Base-by-base conservation (phyloP, 495 filamentous ascomycete species). In the Xylaria curta region DNA sequence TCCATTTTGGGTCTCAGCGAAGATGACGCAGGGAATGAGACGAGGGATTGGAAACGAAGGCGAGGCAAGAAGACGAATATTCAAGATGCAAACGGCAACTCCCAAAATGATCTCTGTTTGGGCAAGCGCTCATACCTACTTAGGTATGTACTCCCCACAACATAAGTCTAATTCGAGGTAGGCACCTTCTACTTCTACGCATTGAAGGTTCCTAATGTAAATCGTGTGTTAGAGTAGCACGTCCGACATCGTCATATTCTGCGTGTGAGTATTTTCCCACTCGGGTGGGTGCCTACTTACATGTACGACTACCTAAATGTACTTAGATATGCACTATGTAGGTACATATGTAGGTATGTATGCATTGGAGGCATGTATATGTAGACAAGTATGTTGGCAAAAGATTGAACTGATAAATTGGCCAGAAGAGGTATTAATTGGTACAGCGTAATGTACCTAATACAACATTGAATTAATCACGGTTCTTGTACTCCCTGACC, bases 1-100 rank as follows among this genome's bases (percentile, higher is more conserved):
- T 70, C 59, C 69, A 71, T 71, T 26, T 8, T 49, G 33, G 49
- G 21, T 26, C 10, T 13, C 58, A 17, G 21, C 51, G 21, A 59
- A 10, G n/a, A 38, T 13, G 31, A 19, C 2, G 58, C 21, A 19
- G 44, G 12, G 38, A 28, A 42, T 46, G 24, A 10, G 21, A 3
- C 4, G 60, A 63, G 28, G 28, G n/a, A 15, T 42, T 4, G 60
- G 21, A 40, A 10, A 33, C 21, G 60, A 13, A 42, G 60, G 38
- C 24, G 19, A 38, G 2, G n/a, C 10, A 8, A 42, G 53, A 31
- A 56, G 53, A 56, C 5, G 26, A 36, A 40, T 31, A 10, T 60
- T 38, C 31, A 38, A n/a, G 7, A 17, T 56, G 24, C 21, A 56
- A 31, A 54, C 3, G 1, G 21, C 26, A 31, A 56, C 24, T 31